Evolutionary conservation across 202 grass and related monocot genomes (phyloP).

Genomic region (Saccharum hybrid): DNA sequence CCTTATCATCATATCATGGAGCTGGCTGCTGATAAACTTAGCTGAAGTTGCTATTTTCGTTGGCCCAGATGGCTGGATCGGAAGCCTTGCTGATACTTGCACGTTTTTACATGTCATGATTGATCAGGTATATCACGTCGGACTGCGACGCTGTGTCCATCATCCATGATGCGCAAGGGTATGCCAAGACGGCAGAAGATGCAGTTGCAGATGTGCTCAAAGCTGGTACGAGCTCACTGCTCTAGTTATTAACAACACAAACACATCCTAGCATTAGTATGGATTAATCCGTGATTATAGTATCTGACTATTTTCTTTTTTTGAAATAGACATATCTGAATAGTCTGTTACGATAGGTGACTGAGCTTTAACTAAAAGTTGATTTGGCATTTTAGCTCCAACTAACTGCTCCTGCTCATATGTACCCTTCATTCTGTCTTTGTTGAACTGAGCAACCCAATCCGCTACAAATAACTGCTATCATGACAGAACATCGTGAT

Average conservation of each 20-base stretch:
- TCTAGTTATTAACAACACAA: neutral
- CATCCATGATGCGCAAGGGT: constrained; percentile 66
- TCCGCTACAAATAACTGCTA: constrained; percentile 36
- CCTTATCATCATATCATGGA: neutral
- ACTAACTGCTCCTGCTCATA: neutral
- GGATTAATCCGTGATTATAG: neutral
- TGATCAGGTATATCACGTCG: constrained; percentile 80
- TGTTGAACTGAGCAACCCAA: constrained; percentile 19
- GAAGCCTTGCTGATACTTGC: constrained; percentile 34
- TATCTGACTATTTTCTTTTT: neutral
- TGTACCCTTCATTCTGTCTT: neutral
- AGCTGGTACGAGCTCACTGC: constrained; percentile 59
- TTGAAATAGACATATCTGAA: neutral
- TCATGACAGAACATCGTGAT: constrained; percentile 26
- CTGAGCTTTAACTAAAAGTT: constrained; percentile 39
- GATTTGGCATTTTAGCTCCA: neutral
- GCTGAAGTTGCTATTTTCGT: neutral
- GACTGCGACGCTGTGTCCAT: constrained; percentile 87
- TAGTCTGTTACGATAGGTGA: constrained; percentile 29
- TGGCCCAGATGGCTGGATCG: neutral
- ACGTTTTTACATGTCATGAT: constrained; percentile 33
- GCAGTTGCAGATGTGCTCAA: constrained; percentile 92
- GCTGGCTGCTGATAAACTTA: neutral
- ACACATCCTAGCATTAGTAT: neutral
- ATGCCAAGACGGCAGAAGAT: constrained; percentile 80